These are phyloP conservation scores for Candida sakaeoensis DNA, from an alignment of 805 yeast species.

Conservation along the genomic window DNA sequence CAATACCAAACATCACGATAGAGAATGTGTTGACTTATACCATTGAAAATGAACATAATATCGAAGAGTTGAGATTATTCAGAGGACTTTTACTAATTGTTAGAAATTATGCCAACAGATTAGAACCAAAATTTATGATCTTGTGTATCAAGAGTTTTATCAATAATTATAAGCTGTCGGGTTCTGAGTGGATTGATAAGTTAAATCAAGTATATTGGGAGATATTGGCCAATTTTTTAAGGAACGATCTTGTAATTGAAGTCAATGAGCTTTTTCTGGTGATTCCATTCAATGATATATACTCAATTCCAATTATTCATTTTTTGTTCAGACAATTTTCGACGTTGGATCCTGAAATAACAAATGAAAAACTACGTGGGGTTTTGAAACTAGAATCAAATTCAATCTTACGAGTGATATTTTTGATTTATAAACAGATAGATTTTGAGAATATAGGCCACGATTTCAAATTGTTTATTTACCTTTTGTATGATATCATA, in stretches of 20 bases:
- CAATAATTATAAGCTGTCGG: neutral
- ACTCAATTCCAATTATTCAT: conserved; percentile 9
- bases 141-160: neutral
- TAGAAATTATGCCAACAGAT: conserved; percentile 4
- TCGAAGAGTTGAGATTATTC: conserved; percentile 6
- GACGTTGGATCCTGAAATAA: conserved; percentile 29
- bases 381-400: conserved; percentile 10
- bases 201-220: conserved; percentile 19
- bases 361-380: conserved; percentile 7
- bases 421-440: conserved; percentile 12
- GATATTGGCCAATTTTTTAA: conserved; percentile 20
- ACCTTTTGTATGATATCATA: conserved; percentile 18
- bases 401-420: conserved; percentile 8
- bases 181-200: conserved; percentile 13
- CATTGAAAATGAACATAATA: neutral
- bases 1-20: neutral
- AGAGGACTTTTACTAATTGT: conserved; percentile 10
- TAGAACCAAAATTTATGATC: neutral
- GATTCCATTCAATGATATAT: neutral
- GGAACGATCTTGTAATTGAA: conserved; percentile 5
- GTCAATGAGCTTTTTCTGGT: conserved; percentile 1
- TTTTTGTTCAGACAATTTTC: conserved; percentile 11
- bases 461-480: conserved; percentile 17
- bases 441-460: conserved; percentile 12
- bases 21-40: neutral